A percentile compares a stretch with the other conserved stretches of the same genome.
These are phyloP conservation scores for Aaosphaeria arxii DNA, from an alignment of 2,329 filamentous ascomycete genomes.

Conservation along the genomic window DNA sequence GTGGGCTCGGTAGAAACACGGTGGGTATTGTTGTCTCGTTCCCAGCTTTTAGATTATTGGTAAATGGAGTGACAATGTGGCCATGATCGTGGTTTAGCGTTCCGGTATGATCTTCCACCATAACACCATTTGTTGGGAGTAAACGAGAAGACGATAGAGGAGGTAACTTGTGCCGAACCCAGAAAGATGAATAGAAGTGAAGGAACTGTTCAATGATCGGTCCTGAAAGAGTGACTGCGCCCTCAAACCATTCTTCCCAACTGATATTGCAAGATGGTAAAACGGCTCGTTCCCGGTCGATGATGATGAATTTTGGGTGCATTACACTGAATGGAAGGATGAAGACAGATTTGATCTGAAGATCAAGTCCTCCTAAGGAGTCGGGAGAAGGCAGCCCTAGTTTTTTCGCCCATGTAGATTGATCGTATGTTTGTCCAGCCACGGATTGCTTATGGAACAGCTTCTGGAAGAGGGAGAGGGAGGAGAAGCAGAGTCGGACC, in stretches of 20 bases:
- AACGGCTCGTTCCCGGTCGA: conserved; percentile 66
- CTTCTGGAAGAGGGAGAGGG: conserved; percentile 69
- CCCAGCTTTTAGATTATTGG: conserved; percentile 1
- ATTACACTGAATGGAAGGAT: conserved; percentile 80
- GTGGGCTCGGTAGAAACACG: conserved; percentile 70
- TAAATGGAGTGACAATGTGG: conserved; percentile 5
- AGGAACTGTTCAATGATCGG: conserved; percentile 60
- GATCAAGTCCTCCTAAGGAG: conserved; percentile 59
- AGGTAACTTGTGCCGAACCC: conserved; percentile 46
- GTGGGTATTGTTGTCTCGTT: conserved; percentile 43
- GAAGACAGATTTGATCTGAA: conserved; percentile 75
- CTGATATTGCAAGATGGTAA: conserved; percentile 81
- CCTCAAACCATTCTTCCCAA: conserved; percentile 87
- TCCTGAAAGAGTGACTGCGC: conserved; percentile 66
- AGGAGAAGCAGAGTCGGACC: conserved; percentile 76
- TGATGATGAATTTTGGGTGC: conserved; percentile 78
- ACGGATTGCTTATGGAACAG: conserved; percentile 66
- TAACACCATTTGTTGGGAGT: neutral
- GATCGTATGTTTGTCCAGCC: conserved; percentile 60
- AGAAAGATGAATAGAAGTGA: conserved; percentile 67
- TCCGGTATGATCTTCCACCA: neutral
- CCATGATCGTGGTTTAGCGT: conserved; percentile 3
- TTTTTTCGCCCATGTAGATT: conserved; percentile 56
- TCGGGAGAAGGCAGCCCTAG: conserved; percentile 62
- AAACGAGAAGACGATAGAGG: neutral